A percentile compares a stretch with the other conserved stretches of the same genome.
These are phyloP conservation scores for Botrytis byssoidea DNA, from an alignment of 2,329 filamentous ascomycete species.

Conservation along the genomic window DNA sequence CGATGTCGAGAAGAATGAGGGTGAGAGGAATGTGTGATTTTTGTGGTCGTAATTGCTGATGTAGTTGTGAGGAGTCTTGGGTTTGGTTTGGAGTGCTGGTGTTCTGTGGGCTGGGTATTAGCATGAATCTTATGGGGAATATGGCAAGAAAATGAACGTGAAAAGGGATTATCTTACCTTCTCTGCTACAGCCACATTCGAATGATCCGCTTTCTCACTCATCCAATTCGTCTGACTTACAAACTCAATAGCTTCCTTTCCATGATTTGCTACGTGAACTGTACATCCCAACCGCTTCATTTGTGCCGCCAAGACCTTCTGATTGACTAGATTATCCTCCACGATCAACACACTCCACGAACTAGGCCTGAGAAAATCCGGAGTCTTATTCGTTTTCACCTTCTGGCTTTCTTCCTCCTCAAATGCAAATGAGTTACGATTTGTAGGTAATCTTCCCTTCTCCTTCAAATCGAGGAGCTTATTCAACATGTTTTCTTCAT, in stretches of 20 bases:
- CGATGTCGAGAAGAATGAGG: slow-evolving; percentile 73
- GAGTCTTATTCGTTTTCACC: neutral
- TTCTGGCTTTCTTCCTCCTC: slow-evolving; percentile 14
- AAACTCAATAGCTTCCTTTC: slow-evolving; percentile 52
- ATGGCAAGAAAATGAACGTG: neutral
- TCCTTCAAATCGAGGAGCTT: neutral
- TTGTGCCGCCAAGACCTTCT: slow-evolving; percentile 53
- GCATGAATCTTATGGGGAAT: neutral
- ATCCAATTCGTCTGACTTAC: slow-evolving; percentile 29
- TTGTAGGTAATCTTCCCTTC: slow-evolving; percentile 6
- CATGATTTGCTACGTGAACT: slow-evolving; percentile 54
- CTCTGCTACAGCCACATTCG: slow-evolving; percentile 49
- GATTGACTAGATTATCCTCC: slow-evolving; percentile 61
- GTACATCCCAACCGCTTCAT: slow-evolving; percentile 46
- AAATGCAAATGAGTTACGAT: slow-evolving; percentile 14
- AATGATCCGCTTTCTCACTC: slow-evolving; percentile 44
- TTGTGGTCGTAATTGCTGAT: neutral
- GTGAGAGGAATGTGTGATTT: neutral
- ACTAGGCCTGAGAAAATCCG: neutral
- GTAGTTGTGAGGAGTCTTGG: neutral
- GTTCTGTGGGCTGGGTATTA: neutral
- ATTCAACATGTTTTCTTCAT: slow-evolving; percentile 12
- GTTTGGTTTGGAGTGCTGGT: neutral
- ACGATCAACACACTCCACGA: slow-evolving; percentile 49
- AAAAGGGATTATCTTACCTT: slow-evolving; percentile 26